Evolutionary conservation across 1,284 basidiomycete genomes (phyloP).

Genomic region (Ganoderma sinense): DNA sequence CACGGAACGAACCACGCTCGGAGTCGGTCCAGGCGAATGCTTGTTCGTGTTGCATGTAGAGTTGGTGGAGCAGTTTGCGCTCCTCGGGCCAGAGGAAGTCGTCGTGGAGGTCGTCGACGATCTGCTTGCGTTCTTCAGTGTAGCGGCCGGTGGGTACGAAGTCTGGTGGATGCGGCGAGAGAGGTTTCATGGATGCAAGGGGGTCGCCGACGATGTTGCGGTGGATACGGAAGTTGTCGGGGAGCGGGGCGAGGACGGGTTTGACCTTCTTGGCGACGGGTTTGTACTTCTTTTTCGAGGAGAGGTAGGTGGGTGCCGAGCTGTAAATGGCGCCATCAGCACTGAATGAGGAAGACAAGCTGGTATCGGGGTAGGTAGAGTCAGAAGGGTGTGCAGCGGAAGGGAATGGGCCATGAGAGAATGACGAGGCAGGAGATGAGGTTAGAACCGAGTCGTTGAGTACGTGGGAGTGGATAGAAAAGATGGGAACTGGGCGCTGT

Average conservation of each 20-base stretch:
- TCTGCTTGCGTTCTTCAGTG: constrained; percentile 40
- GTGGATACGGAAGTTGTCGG: constrained; percentile 42
- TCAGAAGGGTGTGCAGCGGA: no score
- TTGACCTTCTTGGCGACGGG: constrained; percentile 41
- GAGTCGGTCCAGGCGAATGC: constrained; percentile 45
- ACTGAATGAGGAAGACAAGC: not conserved
- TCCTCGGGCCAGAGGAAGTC: constrained; percentile 44
- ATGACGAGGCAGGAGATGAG: no score
- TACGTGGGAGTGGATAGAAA: no score
- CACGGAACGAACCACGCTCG: constrained; percentile 43
- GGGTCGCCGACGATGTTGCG: constrained; percentile 45
- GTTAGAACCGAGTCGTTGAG: no score
- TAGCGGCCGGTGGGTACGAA: constrained; percentile 42
- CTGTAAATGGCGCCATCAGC: not conserved
- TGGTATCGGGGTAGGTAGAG: not conserved
- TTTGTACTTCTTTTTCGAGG: constrained; percentile 44
- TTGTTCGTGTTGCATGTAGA: constrained; percentile 40
- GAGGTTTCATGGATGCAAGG: constrained; percentile 37
- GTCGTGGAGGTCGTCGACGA: constrained; percentile 33
- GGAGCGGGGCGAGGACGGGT: constrained; percentile 38
- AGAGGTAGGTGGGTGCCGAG: not conserved
- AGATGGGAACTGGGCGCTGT: no score
- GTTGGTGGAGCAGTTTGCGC: constrained; percentile 40
- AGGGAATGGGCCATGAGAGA: no score
- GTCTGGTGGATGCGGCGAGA: constrained; percentile 35